Conservation (phyloP, 2,329 filamentous ascomycete species). For the Hypoxylon rubiginosum region DNA sequence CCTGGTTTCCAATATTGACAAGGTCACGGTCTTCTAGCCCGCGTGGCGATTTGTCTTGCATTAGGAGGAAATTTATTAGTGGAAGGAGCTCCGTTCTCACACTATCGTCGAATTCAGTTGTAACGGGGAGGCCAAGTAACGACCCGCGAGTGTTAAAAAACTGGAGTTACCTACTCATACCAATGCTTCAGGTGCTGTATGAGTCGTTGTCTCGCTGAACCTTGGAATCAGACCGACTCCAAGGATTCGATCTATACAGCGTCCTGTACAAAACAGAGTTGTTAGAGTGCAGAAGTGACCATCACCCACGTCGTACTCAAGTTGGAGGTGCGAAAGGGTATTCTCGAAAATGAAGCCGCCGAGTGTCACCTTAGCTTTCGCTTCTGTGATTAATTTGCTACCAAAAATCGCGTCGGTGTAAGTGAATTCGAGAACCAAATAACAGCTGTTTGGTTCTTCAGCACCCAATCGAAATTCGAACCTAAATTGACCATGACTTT, state of each 20-base stretch:
- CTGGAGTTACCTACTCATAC: background rate
- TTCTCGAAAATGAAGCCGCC: conserved; percentile 13
- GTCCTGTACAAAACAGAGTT: conserved; percentile 18
- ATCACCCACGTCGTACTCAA: background rate
- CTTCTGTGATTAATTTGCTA: background rate
- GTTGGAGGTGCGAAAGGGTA: background rate
- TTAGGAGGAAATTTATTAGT: background rate
- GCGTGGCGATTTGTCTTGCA: background rate
- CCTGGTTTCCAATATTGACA: background rate
- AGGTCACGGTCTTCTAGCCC: background rate
- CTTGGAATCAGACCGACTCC: background rate
- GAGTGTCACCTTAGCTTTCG: conserved; percentile 12
- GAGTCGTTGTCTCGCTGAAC: background rate
- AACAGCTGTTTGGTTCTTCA: background rate
- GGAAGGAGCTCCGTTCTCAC: background rate
- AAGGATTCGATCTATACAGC: conserved; percentile 5
- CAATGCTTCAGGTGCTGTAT: background rate
- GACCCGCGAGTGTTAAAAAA: background rate
- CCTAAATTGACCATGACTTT: background rate
- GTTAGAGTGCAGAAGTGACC: conserved; percentile 10
- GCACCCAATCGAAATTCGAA: conserved; percentile 7
- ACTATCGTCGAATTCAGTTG: background rate
- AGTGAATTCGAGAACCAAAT: conserved; percentile 21
- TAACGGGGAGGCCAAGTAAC: background rate
- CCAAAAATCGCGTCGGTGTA: conserved; percentile 2